These are phyloP conservation scores for Pseudocercospora eumusae DNA, from an alignment of 2,329 filamentous ascomycete genomes.

Conservation along the genomic window DNA sequence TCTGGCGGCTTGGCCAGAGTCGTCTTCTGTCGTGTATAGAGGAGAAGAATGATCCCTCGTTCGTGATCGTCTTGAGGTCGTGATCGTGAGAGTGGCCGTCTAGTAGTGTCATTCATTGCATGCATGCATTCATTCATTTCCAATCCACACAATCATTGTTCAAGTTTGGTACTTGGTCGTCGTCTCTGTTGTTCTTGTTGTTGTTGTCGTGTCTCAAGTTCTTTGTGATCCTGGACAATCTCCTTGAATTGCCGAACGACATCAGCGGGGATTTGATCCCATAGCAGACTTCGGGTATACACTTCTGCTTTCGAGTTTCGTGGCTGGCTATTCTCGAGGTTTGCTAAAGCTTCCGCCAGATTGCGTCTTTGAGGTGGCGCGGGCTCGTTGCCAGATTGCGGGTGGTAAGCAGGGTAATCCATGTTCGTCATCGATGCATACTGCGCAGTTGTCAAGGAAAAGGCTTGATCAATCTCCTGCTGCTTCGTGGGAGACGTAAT, in stretches of 20 bases:
- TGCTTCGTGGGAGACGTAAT: slow-evolving; percentile 68
- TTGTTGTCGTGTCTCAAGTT: slow-evolving; percentile 35
- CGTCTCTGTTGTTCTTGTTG: slow-evolving; percentile 21
- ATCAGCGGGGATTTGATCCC: slow-evolving; percentile 89
- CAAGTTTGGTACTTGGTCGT: slow-evolving; percentile 24
- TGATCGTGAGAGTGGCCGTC: slow-evolving; percentile 22
- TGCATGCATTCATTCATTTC: slow-evolving; percentile 13
- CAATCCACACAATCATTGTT: slow-evolving; percentile 19
- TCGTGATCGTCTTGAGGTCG: slow-evolving; percentile 12
- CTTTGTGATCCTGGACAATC: slow-evolving; percentile 69
- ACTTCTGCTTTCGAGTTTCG: slow-evolving; percentile 68
- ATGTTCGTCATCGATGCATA: slow-evolving; percentile 76
- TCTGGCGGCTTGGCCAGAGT: slow-evolving; percentile 23
- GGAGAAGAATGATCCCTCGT: slow-evolving; percentile 15
- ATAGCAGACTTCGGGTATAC: slow-evolving; percentile 87
- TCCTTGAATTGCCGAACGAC: slow-evolving; percentile 91
- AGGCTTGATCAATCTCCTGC: slow-evolving; percentile 84
- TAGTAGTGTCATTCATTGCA: slow-evolving; percentile 12
- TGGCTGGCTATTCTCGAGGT: slow-evolving; percentile 66
- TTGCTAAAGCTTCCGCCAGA: slow-evolving; percentile 76
- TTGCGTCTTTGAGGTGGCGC: slow-evolving; percentile 60
- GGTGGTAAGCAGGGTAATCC: slow-evolving; percentile 67
- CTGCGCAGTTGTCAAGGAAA: slow-evolving; percentile 80
- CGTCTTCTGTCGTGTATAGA: slow-evolving; percentile 24
- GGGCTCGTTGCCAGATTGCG: slow-evolving; percentile 20